Evolutionary conservation across 1,139 yeast genomes (phyloP).

Genomic region (Candida anutae): DNA sequence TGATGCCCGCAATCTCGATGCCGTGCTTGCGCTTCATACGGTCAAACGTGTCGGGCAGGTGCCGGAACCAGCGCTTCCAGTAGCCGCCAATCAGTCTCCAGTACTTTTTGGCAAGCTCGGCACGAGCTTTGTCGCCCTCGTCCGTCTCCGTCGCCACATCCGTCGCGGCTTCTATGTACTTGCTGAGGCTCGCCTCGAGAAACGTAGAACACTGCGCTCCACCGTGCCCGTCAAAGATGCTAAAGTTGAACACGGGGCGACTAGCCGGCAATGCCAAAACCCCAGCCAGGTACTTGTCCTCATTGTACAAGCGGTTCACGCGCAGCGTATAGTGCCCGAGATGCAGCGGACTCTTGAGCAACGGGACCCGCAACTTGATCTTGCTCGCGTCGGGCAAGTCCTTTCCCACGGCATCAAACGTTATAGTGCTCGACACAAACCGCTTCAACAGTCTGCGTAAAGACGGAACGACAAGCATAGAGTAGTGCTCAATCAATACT

Average conservation of each 20-base stretch:
- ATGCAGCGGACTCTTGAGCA: conserved; percentile 64
- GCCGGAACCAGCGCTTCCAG: conserved; percentile 73
- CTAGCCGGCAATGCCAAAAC: conserved; percentile 33
- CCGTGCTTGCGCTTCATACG: conserved; percentile 28
- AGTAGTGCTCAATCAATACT: too few species aligned
- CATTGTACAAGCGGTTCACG: conserved; percentile 71
- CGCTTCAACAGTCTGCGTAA: too few species aligned
- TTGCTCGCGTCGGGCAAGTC: conserved; percentile 6
- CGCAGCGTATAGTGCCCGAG: conserved; percentile 77
- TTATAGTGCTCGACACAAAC: conserved; percentile 15
- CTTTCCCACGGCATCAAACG: conserved; percentile 21
- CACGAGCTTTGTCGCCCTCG: conserved; percentile 5
- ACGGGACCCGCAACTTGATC: conserved; percentile 37
- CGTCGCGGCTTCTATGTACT: conserved; percentile 42
- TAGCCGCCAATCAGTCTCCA: conserved; percentile 69
- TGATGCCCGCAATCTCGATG: conserved; percentile 9
- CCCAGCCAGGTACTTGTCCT: conserved; percentile 67
- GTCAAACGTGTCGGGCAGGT: conserved; percentile 36
- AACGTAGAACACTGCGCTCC: conserved; percentile 67
- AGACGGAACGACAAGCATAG: too few species aligned
- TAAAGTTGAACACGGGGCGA: conserved; percentile 46
- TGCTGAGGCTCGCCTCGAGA: conserved; percentile 46
- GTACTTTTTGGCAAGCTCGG: conserved; percentile 41
- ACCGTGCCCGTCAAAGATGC: conserved; percentile 92
- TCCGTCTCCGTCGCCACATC: too few species aligned